Base-by-base conservation (phyloP, 306 rosid species). In the Dalbergia cultrata region DNA sequence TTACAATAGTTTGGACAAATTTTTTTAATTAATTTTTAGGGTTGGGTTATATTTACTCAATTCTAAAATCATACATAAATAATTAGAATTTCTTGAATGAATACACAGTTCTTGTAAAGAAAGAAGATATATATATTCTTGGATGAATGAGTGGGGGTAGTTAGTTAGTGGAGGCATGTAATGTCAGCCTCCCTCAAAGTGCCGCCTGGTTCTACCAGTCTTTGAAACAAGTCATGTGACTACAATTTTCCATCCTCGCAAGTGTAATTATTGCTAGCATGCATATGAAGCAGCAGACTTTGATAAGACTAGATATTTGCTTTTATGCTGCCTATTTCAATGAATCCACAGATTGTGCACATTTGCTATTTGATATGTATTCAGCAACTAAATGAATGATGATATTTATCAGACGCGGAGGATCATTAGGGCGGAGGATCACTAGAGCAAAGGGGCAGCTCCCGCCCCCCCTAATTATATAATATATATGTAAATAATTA, bases 111-210 rank as follows among this genome's bases (percentile, higher is more conserved):
- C 7, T 75, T 14, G 74, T 41, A 2, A 12, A 69, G 49, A 41
- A 79, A 53, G 44, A 34, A 75, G 1, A 10, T 12, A 19, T 9
- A 67, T 39, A 45, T 52, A 50, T 61, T 52, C 18, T 68, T 69
- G 85, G 53, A 75, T 80, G 22, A 60, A 68, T 82, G 49, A 19
- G 18, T 53, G 53, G 1, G 58, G 43, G 17, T 14, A 13, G 34
- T 3, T 13, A 77, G 81, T 77, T 77, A 77, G 86, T 82, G 84
- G 86, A 73, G 67, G 80, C 64, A 83, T 66, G 85, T 86, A 64
- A 58, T 13, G 37, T 83, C 82, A 56, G 60, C 76, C 56, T 63
- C 83, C 58, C 31, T 60, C 63, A 59, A 78, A 78, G 83, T 56
- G 61, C 43, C 33, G 60, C 67, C 39, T 66, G 44, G 11, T 58